Evolutionary conservation across 2,329 filamentous ascomycete species (phyloP), one percentile per base, ranked within the genome.

Genomic region (Neofusicoccum kwambonambiense): DNA sequence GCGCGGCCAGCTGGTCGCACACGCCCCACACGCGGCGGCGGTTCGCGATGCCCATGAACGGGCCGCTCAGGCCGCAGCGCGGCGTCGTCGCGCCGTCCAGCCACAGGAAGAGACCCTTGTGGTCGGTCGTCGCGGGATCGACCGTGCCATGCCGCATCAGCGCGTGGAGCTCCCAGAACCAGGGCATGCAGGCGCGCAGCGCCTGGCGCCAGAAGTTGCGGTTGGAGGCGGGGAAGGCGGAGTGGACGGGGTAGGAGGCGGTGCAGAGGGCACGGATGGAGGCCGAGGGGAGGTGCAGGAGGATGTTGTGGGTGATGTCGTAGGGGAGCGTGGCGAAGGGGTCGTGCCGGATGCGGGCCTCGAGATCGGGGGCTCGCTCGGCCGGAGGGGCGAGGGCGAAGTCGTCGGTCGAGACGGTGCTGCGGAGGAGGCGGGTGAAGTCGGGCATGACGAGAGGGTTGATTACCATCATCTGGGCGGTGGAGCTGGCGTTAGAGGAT

Each of bases 11-110:
- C 37, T 62, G 44, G 19, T 66, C 61, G 12, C 62, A 61, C n/a
- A 61, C 68, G 1, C 45, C 50, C 73, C 74, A 76, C 11, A 77
- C 74, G 27, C 74, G 70, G 13, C 72, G 67, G 8, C 74, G 71
- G 63, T 76, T 77, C 22, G 74, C 74, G 57, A 76, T 65, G 4
- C 68, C 68, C 68, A 75, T 69, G 7, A 74, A 70, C 1, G 69
- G 68, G 1, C 70, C 70, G n/a, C 58, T 60, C 64, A 72, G 68
- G 4, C 69, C 70, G 8, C 65, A 57, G 3, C 57, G 62, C 12
- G 70, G 67, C 8, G 34, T 65, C 1, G 73, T 72, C 3, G 64
- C 19, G 34, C 45, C 52, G 37, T 72, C 60, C 8, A 73, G 41
- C 70, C 73, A 75, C 13, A 73, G 62, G 19, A 71, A 72, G 2